Evolutionary conservation across 495 filamentous ascomycete species (phyloP).

Genomic region (Aspergillus steynii): DNA sequence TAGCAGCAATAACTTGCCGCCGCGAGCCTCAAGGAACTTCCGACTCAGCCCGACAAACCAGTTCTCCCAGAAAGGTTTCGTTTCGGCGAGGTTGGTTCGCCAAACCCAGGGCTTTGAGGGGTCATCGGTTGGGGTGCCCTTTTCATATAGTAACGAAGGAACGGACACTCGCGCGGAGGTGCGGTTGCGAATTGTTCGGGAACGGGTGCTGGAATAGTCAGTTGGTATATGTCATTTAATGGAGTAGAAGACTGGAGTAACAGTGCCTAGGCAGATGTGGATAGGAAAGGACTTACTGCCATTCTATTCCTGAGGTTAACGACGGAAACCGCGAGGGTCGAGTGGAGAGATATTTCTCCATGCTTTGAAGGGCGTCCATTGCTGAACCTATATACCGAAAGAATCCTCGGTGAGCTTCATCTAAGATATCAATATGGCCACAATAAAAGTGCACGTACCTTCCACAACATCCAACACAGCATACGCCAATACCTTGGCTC

Average conservation of each 20-base stretch:
- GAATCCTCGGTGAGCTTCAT: background rate
- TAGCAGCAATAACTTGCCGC: slow-evolving; percentile 87
- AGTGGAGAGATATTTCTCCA: slow-evolving; percentile 86
- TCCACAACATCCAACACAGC: slow-evolving; percentile 96
- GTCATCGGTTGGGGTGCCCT: slow-evolving; percentile 38
- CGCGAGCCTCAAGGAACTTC: slow-evolving; percentile 82
- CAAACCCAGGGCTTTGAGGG: slow-evolving; percentile 64
- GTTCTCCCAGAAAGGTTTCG: slow-evolving; percentile 88
- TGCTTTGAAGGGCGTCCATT: slow-evolving; percentile 92
- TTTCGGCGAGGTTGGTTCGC: slow-evolving; percentile 80
- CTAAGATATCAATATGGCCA: background rate
- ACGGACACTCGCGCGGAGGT: slow-evolving; percentile 82
- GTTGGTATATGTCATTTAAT: background rate
- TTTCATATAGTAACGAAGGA: slow-evolving; percentile 70
- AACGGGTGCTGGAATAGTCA: slow-evolving; percentile 56
- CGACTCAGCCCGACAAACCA: slow-evolving; percentile 89
- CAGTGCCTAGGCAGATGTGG: background rate
- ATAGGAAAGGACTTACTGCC: slow-evolving; percentile 66
- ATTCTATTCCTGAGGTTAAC: slow-evolving; percentile 79
- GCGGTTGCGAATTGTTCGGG: slow-evolving; percentile 83
- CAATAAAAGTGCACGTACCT: slow-evolving; percentile 44
- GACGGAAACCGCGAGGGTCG: slow-evolving; percentile 78
- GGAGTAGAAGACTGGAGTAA: too few relatives aligned
- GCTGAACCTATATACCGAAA: slow-evolving; percentile 50
- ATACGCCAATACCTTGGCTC: slow-evolving; percentile 73